A percentile compares a stretch with the other conserved stretches of the same genome.
These are phyloP conservation scores for Paramarasmius palmivorus DNA, from an alignment of 1,284 basidiomycete species.

Conservation along the genomic window DNA sequence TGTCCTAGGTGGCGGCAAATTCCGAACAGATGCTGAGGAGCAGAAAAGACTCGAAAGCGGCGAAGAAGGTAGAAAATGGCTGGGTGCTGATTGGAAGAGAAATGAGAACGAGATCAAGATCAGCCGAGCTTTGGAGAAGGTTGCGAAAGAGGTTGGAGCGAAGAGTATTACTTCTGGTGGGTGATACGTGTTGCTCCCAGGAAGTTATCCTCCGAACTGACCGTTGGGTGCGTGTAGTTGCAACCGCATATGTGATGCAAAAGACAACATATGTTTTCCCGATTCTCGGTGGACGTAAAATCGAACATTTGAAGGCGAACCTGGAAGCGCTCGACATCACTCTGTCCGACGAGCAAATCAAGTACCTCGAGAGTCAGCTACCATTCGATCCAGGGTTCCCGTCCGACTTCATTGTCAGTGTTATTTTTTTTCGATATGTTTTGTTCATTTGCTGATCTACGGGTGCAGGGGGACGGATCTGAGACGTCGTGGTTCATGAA, in stretches of 20 bases:
- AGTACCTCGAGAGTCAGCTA: neutral
- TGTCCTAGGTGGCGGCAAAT: conserved; percentile 47
- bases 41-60: conserved; percentile 35
- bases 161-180: conserved; percentile 7
- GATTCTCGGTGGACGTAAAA: conserved; percentile 2
- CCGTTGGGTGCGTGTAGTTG: neutral
- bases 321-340: conserved; percentile 5
- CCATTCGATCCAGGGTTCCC: neutral
- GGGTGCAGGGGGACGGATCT: too few relatives aligned
- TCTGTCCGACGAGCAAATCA: neutral
- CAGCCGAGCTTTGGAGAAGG: conserved; percentile 17
- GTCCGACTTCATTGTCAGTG: neutral
- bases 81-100: conserved; percentile 37
- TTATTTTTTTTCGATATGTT: too few relatives aligned
- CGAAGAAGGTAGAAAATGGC: conserved; percentile 39
- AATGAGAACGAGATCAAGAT: conserved; percentile 39
- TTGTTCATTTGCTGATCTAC: too few relatives aligned
- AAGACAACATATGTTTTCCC: conserved; percentile 7
- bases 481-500: too few relatives aligned
- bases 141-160: conserved; percentile 3
- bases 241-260: conserved; percentile 9
- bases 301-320: conserved; percentile 1
- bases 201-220: neutral
- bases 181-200: neutral
- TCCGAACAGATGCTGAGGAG: conserved; percentile 50